Evolutionary conservation across 2,329 filamentous ascomycete genomes (phyloP), one percentile per base, ranked within the genome.

Genomic region (Paecilomyces variotii): DNA sequence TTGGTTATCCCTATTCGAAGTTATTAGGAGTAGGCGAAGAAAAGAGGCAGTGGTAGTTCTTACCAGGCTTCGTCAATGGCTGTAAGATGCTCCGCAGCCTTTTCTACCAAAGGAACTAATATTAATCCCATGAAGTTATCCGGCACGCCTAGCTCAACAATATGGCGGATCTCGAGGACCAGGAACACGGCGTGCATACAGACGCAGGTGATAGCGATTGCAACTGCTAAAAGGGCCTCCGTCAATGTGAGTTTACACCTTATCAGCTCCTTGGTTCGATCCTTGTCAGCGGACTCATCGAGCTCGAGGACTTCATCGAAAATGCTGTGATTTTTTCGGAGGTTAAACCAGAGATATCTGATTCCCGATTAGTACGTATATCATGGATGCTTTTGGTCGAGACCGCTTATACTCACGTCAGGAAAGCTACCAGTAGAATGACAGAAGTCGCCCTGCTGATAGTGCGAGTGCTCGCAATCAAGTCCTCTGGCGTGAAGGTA

Each of bases 1-100:
- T 66, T 77, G 74, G 56, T 77, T 77, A 55, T 78, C 75, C 76
- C 71, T 71, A 55, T 35, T n/a, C 9, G 28, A 32, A 10, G 50
- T 58, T 53, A 60, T 53, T 5, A 51, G 7, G 39, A 32, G 12
- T 51, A 14, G 19, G 14, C 19, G 25, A 26, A 25, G 14, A 12
- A 10, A 4, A 30, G 11, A 5, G 59, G 26, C 45, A 52, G 11
- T 7, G 59, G 26, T 53, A 52, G 53, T n/a, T 51, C 67, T 60
- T 90, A 88, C 80, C 86, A 93, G 26, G 90, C 90, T 79, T 95
- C 90, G 65, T 94, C 89, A 59, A 95, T 80, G 50, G 90, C 89
- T 1, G 89, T 92, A 53, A 95, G 77, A 73, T 95, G 90, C 73
- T 95, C 90, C 11, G 90, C 90, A 2, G 88, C 87, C 74, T 96